These are phyloP conservation scores for Bimuria novae-zelandiae DNA, from an alignment of 2,329 filamentous ascomycete genomes.

Conservation along the genomic window DNA sequence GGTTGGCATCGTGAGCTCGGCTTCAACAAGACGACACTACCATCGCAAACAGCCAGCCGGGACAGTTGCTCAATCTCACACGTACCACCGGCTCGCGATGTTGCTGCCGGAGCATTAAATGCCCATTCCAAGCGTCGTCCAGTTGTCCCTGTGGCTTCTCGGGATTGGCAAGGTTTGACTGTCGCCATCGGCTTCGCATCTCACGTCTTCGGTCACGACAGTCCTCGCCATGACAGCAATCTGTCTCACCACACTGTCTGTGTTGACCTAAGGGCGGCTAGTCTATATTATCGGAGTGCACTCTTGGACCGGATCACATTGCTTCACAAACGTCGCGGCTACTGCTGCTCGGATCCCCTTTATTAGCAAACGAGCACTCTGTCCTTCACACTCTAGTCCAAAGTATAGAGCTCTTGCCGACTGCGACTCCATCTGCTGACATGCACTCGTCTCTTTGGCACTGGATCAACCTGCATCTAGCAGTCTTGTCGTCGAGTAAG, in stretches of 20 bases:
- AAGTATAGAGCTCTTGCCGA: too few species aligned
- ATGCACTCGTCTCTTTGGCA: slow-evolving; percentile 26
- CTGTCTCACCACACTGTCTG: slow-evolving; percentile 12
- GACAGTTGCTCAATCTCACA: neutral
- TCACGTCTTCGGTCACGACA: slow-evolving; percentile 31
- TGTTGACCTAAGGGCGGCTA: neutral
- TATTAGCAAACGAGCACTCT: neutral
- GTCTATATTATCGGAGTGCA: neutral
- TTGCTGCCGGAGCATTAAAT: neutral
- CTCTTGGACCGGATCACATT: neutral
- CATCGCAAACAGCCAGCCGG: neutral
- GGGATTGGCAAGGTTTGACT: slow-evolving; percentile 18
- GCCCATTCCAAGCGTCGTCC: neutral
- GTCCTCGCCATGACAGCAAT: slow-evolving; percentile 18
- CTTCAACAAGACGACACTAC: neutral
- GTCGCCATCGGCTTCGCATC: slow-evolving; percentile 26
- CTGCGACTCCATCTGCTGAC: slow-evolving; percentile 21
- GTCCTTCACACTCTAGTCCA: slow-evolving; percentile 7
- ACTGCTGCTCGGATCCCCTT: neutral
- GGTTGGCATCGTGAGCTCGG: too few species aligned
- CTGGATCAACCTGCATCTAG: slow-evolving; percentile 23
- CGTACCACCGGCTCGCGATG: neutral
- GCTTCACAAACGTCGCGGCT: neutral
- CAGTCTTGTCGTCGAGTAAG: slow-evolving; percentile 23
- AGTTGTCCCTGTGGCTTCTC: neutral